Evolutionary conservation across 2,329 filamentous ascomycete species (phyloP), one percentile per base, ranked within the genome.

Genomic region (Ophiocordyceps australis): DNA sequence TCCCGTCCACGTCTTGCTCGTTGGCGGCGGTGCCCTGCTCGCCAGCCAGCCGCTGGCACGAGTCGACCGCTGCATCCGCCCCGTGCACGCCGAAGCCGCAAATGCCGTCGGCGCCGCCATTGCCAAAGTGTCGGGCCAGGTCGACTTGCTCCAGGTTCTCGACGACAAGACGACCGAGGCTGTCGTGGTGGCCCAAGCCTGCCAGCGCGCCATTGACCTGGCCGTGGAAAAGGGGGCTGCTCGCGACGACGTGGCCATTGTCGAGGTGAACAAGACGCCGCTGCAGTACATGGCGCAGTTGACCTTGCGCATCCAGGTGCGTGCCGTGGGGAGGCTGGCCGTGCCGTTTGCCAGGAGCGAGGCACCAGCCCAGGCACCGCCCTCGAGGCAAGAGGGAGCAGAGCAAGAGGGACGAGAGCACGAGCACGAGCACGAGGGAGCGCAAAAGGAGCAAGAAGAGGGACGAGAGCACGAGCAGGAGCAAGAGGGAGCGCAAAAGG

Each of bases 81-180:
- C 66, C 1, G 52, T 57, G 3, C 59, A 58, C 25, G 51, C 63
- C 17, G 62, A 62, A 29, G 63, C 61, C 1, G 66, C 66, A 4
- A 73, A 72, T 39, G 66, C 67, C 0, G 60, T 73, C 3, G 67
- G 67, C 5, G 66, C 67, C 1, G 67, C 67, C 0, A 66, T 67
- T 17, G 62, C 61, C 3, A 62, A 62, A 27, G 57, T 67, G 1
- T 56, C 57, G 3, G 63, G 61, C 1, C 55, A 57, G 8, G 46
- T 68, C 3, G 64, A 70, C 28, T 44, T 57, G 2, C 57, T 67
- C n/a, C 52, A 61, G 31, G 54, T 59, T 8, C 35, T 55, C 11
- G 49, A 54, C 14, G 49, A 46, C 4, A 46, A 46, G 3, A 38
- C 48, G 4, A 45, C 52, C n/a, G n/a, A n/a, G 17, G 45, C 50